Evolutionary conservation across 371 early-diverging fungal species (phyloP), one percentile per base, ranked within the genome.

Genomic region (Rhizopus delemar): DNA sequence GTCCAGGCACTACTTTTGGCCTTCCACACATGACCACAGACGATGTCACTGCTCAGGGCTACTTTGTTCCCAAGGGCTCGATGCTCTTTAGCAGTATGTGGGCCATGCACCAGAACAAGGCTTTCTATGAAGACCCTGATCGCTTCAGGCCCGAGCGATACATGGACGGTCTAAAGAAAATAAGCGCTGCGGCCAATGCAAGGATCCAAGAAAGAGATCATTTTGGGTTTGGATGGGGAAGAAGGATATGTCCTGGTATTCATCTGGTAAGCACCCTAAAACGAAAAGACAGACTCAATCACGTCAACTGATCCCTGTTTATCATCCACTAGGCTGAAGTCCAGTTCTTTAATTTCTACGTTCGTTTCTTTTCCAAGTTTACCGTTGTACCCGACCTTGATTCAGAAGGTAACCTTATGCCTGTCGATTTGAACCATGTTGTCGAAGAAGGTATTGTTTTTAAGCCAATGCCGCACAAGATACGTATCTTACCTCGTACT

Each of bases 181-280:
- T 61, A 59, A 38, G 53, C 16, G 51, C 56, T 8, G 41, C 58
- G 3, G 59, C 63, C 2, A 67, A 62, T 46, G 67, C 62, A 11
- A 51, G 35, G 8, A 34, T 51, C 0, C 53, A 67, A 34, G 32
- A 58, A 3, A 32, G 67, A 9, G 62, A 67, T 46, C 54, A 55
- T 16, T 67, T 41, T 36, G 50, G 45, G 15, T 67, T 67, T 56
- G 67, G 67, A 1, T 67, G 62, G 62, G 67, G 67, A 55, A 67
- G 62, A 55, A 55, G 65, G 11, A 51, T 56, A 13, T 64, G 65
- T 15, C 59, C 65, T 38, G 65, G 59, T 7, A 64, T 64, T 3
- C 46, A 59, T 39, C 38, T 64, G 29, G 65, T 43, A 43, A 43
- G 13, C n/a, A 43, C 2, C 22, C 22, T 22, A 11, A 43, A 6